Percentiles rank a stretch among this genome's conserved stretches.
phyloP scores from a whole-genome alignment of 257 asterid genomes.

The Petunia axillaris region DNA sequence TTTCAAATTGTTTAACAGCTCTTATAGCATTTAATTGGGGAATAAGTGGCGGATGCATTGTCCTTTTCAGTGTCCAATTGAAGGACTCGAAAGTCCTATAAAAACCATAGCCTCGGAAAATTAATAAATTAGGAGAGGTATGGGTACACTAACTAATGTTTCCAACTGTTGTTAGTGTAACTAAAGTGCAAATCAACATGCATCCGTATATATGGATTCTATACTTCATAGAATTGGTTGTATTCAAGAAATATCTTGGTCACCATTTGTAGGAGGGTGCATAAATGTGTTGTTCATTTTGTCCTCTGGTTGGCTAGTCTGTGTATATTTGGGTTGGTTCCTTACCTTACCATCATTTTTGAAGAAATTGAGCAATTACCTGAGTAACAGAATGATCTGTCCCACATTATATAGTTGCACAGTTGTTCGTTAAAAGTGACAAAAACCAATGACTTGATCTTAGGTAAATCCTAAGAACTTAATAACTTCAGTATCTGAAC shows the following conservation, averaged over 20 bases:
- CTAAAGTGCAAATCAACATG: conserved; percentile 13
- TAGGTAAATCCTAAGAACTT: not conserved
- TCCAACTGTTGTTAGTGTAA: not conserved
- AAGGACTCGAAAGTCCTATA: conserved; percentile 6
- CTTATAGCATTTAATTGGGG: not conserved
- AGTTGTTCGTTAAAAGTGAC: conserved; percentile 2
- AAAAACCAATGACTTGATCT: conserved; percentile 1
- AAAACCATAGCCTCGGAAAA: not conserved
- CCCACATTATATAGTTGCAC: not conserved
- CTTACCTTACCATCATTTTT: not conserved
- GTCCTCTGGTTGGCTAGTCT: conserved; percentile 1
- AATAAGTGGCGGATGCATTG: not conserved
- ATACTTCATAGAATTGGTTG: conserved; percentile 1
- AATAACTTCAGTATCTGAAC: conserved; percentile 19
- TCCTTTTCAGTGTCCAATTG: not conserved
- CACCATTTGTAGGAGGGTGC: not conserved
- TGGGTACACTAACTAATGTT: not conserved
- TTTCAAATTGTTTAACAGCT: not conserved
- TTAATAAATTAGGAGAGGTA: not conserved
- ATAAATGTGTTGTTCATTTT: not conserved
- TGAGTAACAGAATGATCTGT: not conserved
- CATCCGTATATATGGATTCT: not conserved
- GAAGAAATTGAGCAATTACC: conserved; percentile 6
- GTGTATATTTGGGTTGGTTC: conserved; percentile 8
- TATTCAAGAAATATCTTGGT: conserved; percentile 11